Percentiles rank a stretch among this genome's conserved stretches.
Conservation (phyloP, 2,329 filamentous ascomycete species). For the Zymoseptoria passerinii region DNA sequence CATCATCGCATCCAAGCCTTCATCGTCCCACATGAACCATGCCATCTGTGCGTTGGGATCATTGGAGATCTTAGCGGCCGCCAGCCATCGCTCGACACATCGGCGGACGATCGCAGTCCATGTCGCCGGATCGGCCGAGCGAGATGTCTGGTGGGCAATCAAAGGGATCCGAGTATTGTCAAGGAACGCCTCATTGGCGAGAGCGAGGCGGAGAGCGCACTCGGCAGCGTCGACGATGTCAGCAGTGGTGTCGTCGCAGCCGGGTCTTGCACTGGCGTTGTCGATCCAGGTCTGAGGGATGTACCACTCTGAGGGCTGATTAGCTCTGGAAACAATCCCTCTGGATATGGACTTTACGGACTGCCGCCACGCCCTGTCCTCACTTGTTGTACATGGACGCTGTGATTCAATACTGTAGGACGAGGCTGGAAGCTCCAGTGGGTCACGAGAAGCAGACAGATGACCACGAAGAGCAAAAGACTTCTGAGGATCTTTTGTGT, state of each 20-base stretch:
- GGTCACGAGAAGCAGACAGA: not conserved
- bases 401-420: not conserved
- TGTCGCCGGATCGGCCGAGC: not conserved
- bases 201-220: slow-evolving; percentile 2
- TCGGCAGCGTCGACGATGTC: slow-evolving; percentile 5
- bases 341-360: not conserved
- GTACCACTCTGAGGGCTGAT: not conserved
- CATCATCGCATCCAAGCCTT: not conserved
- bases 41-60: slow-evolving; percentile 1
- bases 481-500: not conserved
- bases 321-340: not conserved
- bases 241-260: not conserved
- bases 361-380: not conserved
- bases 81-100: not conserved
- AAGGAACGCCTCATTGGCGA: slow-evolving; percentile 2
- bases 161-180: slow-evolving; percentile 2
- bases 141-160: slow-evolving; percentile 4
- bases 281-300: not conserved
- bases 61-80: not conserved
- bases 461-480: not conserved
- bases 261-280: not conserved
- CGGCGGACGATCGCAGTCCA: not conserved
- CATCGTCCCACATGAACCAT: slow-evolving; percentile 8
- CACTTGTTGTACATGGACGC: not conserved
- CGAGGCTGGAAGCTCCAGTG: not conserved